phyloP scores from a whole-genome alignment of 2,329 filamentous ascomycete species.

The Harringtonia aguacate region DNA sequence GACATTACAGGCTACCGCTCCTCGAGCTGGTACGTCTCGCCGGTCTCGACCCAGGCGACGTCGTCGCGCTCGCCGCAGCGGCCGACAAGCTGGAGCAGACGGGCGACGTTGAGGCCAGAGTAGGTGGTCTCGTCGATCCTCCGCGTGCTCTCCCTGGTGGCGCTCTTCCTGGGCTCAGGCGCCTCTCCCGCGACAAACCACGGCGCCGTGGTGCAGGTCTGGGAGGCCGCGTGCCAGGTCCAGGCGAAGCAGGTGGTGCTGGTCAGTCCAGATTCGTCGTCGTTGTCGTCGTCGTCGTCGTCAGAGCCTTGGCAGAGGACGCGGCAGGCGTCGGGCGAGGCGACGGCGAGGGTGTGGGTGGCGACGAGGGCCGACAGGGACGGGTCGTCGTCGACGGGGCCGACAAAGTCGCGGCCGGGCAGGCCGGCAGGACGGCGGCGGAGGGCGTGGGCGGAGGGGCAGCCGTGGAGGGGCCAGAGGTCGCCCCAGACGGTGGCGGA shows the following conservation, averaged over 20 bases:
- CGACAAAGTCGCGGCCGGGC: constrained; percentile 38
- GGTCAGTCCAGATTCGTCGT: too few relatives aligned
- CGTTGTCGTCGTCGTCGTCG: constrained; percentile 4
- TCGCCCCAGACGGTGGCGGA: constrained; percentile 32
- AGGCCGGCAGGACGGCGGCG: constrained; percentile 22
- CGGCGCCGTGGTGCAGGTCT: constrained; percentile 33
- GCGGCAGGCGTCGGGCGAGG: constrained; percentile 30
- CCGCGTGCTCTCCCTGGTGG: too few relatives aligned
- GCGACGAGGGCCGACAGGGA: constrained; percentile 21
- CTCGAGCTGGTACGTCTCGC: constrained; percentile 2
- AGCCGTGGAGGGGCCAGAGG: constrained; percentile 37
- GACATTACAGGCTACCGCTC: too few relatives aligned
- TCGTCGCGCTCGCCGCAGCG: constrained; percentile 5
- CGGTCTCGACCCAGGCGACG: constrained; percentile 4
- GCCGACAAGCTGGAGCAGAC: constrained; percentile 7
- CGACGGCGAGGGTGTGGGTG: constrained; percentile 16
- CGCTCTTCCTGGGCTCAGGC: neutral
- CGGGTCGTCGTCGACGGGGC: constrained; percentile 29
- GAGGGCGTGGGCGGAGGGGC: constrained; percentile 26
- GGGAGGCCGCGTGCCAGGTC: constrained; percentile 31
- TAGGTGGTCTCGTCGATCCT: constrained; percentile 14
- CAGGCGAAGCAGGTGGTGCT: constrained; percentile 43
- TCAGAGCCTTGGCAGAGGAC: constrained; percentile 29
- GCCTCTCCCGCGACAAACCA: constrained; percentile 37
- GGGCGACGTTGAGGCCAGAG: constrained; percentile 26